Base-by-base conservation (phyloP, 1,284 basidiomycete genomes). In the Trametes hirsuta region DNA sequence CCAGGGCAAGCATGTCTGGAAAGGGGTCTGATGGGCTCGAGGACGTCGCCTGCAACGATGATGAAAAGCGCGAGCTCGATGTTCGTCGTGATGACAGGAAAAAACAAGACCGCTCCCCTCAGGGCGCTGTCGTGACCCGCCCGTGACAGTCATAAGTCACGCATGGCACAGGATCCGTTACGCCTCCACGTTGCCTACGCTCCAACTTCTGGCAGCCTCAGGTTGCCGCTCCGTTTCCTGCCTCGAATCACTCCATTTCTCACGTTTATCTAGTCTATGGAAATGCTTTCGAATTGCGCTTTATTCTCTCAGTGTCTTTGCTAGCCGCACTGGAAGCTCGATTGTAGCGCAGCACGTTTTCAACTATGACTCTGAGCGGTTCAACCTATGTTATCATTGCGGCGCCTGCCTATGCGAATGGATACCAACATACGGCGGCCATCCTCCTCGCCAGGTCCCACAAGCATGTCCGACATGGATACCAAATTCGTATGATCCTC, bases 1-100 rank as follows among this genome's bases (percentile, higher is more conserved):
- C 72, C 47, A 73, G 55, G 47, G 71, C 72, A 45, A 73, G 72
- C 72, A 73, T 73, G 41, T 59, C 69, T 57, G 53, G 30, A 50
- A 37, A 45, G 42, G 6, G 41, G 48, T 44, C 49, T 40, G 55
- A 59, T 53, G 50, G 47, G 40, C 36, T 54, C 44, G 59, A 58
- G 58, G 53, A 37, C 51, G 59, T 61, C 55, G 62, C 55, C 53
- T 61, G 57, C 44, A 61, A 63, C 52, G 58, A 59, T 67, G 64
- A 59, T 49, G 62, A 53, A 51, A 64, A 57, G 61, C 56, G 59
- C 36, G 46, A 60, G 48, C 49, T 51, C 39, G 62, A 59, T 52
- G 61, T 61, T 54, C 47, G 59, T 58, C 50, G 55, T 63, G 64
- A 66, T 63, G 64, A 63, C 59, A 62, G 62, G 59, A 59, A 63